phyloP scores from a whole-genome alignment of 345 rosid genomes.

The Eucalyptus dawsonii region DNA sequence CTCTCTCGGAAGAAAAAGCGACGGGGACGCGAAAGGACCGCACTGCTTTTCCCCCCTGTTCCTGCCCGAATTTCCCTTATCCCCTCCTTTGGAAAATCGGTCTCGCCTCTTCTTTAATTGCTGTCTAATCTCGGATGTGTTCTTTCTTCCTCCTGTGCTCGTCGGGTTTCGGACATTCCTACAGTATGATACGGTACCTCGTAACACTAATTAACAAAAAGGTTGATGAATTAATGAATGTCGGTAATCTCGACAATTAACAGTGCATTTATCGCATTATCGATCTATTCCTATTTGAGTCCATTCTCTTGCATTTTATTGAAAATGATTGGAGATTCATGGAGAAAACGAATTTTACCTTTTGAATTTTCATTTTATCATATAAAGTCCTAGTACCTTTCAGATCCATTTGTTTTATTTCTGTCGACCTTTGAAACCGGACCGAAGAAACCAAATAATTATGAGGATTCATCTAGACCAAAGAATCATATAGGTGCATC shows the following conservation, averaged over 20 bases:
- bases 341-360: neutral
- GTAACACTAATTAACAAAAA: neutral
- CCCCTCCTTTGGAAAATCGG: neutral
- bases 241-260: neutral
- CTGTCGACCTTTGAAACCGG: neutral
- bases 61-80: neutral
- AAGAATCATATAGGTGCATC: neutral
- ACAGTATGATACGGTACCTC: neutral
- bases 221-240: neutral
- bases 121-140: neutral
- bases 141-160: neutral
- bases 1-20: neutral
- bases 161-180: neutral
- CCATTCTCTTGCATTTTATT: neutral
- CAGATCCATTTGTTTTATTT: neutral
- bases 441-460: neutral
- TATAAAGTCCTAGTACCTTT: neutral
- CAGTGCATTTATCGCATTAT: no score
- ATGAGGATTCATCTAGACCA: neutral
- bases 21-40: neutral
- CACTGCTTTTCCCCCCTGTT: neutral
- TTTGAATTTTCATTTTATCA: neutral
- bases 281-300: neutral
- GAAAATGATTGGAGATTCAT: neutral
- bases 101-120: neutral